Evolutionary conservation across 192 early-diverging fungal species (phyloP).

Genomic region (Chytriomyces confervae): DNA sequence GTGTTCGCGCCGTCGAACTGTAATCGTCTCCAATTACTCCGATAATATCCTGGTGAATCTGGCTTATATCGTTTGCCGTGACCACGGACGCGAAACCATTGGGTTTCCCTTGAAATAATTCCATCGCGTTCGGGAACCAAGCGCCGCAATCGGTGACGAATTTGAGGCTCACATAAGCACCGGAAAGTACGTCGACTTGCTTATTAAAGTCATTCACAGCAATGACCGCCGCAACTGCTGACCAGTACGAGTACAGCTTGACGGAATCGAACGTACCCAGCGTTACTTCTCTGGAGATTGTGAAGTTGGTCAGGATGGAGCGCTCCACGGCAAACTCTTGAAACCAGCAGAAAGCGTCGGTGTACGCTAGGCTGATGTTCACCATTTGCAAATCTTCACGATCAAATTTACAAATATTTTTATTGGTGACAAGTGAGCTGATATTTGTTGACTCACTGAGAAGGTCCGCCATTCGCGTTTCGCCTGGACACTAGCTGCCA

Average conservation of each 20-base stretch:
- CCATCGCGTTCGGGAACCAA: neutral
- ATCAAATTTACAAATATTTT: no score
- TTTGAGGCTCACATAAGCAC: conserved; percentile 1
- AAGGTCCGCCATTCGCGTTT: neutral
- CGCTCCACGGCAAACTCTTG: neutral
- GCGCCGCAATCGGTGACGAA: conserved; percentile 12
- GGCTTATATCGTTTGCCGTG: conserved; percentile 7
- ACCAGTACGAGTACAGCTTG: neutral
- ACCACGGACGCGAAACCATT: conserved; percentile 1
- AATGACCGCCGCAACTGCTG: neutral
- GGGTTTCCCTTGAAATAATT: neutral
- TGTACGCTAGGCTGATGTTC: conserved; percentile 17
- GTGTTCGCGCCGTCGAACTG: neutral
- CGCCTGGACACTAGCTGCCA: conserved; percentile 24
- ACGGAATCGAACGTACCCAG: neutral
- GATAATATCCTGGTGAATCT: conserved; percentile 8
- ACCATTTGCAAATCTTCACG: no score
- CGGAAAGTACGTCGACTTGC: neutral
- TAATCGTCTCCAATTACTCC: conserved; percentile 22
- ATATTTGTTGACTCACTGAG: no score
- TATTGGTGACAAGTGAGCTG: no score
- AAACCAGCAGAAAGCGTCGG: conserved; percentile 8
- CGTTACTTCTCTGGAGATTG: neutral
- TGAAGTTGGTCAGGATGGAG: conserved; percentile 5
- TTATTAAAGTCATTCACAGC: conserved; percentile 9